Base-by-base conservation (phyloP, 2,329 filamentous ascomycete species). In the Exophiala spinifera region DNA sequence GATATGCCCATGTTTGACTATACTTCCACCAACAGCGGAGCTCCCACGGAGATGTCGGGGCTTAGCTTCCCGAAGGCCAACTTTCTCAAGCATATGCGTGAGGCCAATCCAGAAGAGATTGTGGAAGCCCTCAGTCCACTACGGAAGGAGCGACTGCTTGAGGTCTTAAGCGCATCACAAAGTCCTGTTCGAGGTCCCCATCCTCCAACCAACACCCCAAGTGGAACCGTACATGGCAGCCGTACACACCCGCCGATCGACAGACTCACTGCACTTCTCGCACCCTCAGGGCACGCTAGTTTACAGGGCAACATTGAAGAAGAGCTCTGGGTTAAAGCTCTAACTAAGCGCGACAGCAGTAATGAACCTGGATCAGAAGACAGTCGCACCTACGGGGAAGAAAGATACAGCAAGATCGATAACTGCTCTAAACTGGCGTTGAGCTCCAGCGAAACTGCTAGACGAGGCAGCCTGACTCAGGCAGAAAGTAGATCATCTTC, bases 1-100 rank as follows among this genome's bases (percentile, higher is more conserved):
- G 76, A 79, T 56, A 60, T 75, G 14, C 71, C 75, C 21, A 79
- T 79, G 77, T 72, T 73, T 4, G 77, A 79, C 56, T 76, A 76
- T 63, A 61, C 64, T 19, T 65, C 59, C n/a, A 74, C 70, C 25
- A 73, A 67, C 59, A 76, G 72, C 53, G 70, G 70, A 34, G 67
- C 66, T 10, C 69, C 73, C 37, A 75, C 73, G 21, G 70, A 66
- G 55, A 68, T 72, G 65, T 71, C 71, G 6, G 72, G 69, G 3
- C 59, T 72, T 51, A 74, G 71, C 53, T 70, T 71, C 46, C 55
- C 54, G 28, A 46, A 48, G 49, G 49, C 46, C 10, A 55, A 58
- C 46, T 63, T 63, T 19, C 37, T 57, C 23, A 69, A 70, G 51
- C 72, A 73, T 53, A 74, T 71, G 60, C 72, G 72, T 49, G 68